Percentiles rank a stretch among this genome's conserved stretches.
Conservation (phyloP, 768 basidiomycete species). For the Tephrocybe sp. region DNA sequence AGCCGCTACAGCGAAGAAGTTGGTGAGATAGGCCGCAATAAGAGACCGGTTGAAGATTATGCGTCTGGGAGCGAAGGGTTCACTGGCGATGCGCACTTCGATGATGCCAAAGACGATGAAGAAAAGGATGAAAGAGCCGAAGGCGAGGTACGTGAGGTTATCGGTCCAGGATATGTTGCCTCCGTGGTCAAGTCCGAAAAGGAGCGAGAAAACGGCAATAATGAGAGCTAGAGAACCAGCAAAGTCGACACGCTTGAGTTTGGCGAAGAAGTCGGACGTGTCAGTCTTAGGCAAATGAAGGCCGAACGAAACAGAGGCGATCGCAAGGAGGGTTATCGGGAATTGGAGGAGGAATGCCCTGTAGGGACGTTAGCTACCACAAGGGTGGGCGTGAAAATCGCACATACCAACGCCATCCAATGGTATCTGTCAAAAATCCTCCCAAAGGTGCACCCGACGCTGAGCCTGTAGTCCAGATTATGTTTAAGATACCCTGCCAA, state of each 20-base stretch:
- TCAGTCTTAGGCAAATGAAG: constrained; percentile 50
- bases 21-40: constrained; percentile 53
- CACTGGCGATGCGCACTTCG: constrained; percentile 49
- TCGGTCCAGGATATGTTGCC: constrained; percentile 49
- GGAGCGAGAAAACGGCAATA: constrained; percentile 50
- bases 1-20: constrained; percentile 52
- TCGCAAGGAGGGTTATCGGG: constrained; percentile 52
- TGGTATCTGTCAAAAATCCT: constrained; percentile 57
- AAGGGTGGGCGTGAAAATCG: neutral
- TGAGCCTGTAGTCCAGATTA: constrained; percentile 57
- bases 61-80: constrained; percentile 56
- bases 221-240: constrained; percentile 55
- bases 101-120: constrained; percentile 39
- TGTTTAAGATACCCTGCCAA: constrained; percentile 68
- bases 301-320: constrained; percentile 47
- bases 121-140: constrained; percentile 30
- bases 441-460: constrained; percentile 61
- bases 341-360: constrained; percentile 64
- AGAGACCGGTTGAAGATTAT: constrained; percentile 50
- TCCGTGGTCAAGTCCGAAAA: constrained; percentile 55
- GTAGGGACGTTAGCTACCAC: neutral
- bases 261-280: constrained; percentile 39
- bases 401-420: constrained; percentile 64
- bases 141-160: constrained; percentile 30
- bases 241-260: constrained; percentile 63